Evolutionary conservation across 106 monocot genomes (phyloP).

Genomic region (Dendrobium huoshanense): DNA sequence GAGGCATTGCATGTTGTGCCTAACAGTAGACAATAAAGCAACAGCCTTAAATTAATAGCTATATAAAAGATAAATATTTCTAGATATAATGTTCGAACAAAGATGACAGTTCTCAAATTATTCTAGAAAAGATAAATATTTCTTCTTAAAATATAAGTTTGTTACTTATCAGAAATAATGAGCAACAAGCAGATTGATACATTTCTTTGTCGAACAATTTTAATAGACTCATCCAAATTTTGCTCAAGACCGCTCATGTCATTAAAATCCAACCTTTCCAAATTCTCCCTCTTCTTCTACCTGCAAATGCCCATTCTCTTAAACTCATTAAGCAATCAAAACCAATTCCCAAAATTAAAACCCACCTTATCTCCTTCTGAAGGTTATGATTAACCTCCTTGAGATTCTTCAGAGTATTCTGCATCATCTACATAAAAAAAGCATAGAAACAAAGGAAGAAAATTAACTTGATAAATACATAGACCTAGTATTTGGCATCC

Average conservation of each 20-base stretch:
- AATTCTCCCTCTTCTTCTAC: conserved; percentile 22
- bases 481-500: conserved; percentile 67
- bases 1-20: too few relatives aligned
- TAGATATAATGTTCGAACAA: too few relatives aligned
- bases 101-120: too few relatives aligned
- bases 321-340: neutral
- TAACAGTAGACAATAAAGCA: too few relatives aligned
- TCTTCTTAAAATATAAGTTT: too few relatives aligned
- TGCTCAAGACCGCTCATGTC: conserved; percentile 37
- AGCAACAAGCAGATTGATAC: too few relatives aligned
- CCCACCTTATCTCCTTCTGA: conserved; percentile 69
- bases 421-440: conserved; percentile 57
- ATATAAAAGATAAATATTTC: too few relatives aligned
- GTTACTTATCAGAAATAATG: too few relatives aligned
- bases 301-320: neutral
- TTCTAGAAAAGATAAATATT: too few relatives aligned
- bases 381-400: conserved; percentile 72
- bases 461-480: neutral
- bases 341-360: neutral
- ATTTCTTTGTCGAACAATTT: too few relatives aligned
- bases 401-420: conserved; percentile 59
- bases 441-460: neutral
- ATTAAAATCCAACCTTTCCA: conserved; percentile 22
- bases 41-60: too few relatives aligned
- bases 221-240: neutral